Evolutionary conservation across 23 red algal genomes (phyloP).

Genomic region (Gracilaria gracilis): DNA sequence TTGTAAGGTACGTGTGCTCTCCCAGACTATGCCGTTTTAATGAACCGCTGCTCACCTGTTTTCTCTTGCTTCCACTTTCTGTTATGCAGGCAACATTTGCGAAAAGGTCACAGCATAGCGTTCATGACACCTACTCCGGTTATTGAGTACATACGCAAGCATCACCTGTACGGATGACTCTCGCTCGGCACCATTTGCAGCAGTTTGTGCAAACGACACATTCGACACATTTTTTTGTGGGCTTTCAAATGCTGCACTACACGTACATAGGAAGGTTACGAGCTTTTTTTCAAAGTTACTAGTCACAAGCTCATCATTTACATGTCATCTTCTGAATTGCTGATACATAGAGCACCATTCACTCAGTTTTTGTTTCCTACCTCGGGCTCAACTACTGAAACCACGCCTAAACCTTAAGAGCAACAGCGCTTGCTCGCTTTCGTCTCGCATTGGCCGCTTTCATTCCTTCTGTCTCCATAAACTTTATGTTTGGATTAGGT

Average conservation of each 20-base stretch:
- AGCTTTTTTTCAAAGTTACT: neutral
- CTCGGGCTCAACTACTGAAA: neutral
- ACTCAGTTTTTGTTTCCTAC: neutral
- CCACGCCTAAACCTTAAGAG: neutral
- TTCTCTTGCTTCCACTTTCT: neutral
- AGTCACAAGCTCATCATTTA: neutral
- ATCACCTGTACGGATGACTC: constrained; percentile 44
- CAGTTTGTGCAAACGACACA: neutral
- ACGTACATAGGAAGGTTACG: neutral
- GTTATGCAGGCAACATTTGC: constrained; percentile 23
- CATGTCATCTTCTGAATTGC: neutral
- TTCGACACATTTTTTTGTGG: neutral
- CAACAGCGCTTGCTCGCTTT: constrained; percentile 16
- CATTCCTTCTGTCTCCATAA: constrained; percentile 47
- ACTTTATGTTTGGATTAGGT: constrained; percentile 11
- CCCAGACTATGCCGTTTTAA: neutral
- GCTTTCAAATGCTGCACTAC: neutral
- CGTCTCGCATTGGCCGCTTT: constrained; percentile 44
- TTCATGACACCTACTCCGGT: constrained; percentile 64
- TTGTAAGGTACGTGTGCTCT: constrained; percentile 57
- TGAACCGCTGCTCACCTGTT: neutral
- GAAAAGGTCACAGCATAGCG: constrained; percentile 32
- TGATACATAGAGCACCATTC: neutral
- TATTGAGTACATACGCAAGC: constrained; percentile 56
- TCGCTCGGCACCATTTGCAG: neutral